A percentile compares a stretch with the other conserved stretches of the same genome.
Evolutionary conservation across 768 basidiomycete species (phyloP).

Genomic region (Lactifluus echinatus): DNA sequence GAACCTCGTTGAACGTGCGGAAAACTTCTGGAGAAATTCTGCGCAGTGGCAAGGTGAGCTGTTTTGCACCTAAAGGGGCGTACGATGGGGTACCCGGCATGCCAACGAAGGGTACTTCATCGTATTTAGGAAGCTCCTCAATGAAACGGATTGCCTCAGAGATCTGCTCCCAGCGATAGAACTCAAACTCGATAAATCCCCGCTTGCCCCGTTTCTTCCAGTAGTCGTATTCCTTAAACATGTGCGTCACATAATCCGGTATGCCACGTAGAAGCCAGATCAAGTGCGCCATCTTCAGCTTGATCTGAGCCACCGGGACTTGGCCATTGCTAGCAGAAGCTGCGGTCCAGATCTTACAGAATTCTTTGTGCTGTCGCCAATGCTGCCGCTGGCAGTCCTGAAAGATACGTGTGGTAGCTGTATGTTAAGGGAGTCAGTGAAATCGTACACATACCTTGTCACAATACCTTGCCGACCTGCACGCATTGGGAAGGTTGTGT

Average conservation of each 20-base stretch:
- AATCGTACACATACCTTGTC: slow-evolving; percentile 3
- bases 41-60: slow-evolving; percentile 12
- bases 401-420: not conserved
- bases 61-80: not conserved
- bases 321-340: slow-evolving; percentile 17
- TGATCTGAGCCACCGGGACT: slow-evolving; percentile 20
- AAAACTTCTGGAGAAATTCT: slow-evolving; percentile 1
- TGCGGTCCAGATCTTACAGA: slow-evolving; percentile 19
- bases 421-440: not conserved
- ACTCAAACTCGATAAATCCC: slow-evolving; percentile 22
- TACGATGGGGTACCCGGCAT: slow-evolving; percentile 22
- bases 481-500: not conserved
- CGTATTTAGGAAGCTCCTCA: slow-evolving; percentile 6
- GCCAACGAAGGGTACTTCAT: slow-evolving; percentile 6
- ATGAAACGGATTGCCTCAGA: slow-evolving; percentile 15
- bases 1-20: slow-evolving; percentile 7
- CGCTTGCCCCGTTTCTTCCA: slow-evolving; percentile 10
- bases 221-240: slow-evolving; percentile 19
- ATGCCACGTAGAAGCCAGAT: slow-evolving; percentile 23
- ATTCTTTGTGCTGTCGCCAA: slow-evolving; percentile 21
- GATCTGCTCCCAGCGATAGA: slow-evolving; percentile 20
- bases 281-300: slow-evolving; percentile 20
- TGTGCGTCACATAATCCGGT: slow-evolving; percentile 9
- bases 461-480: slow-evolving; percentile 19
- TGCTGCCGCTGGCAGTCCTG: slow-evolving; percentile 20